Evolutionary conservation across 345 rosid genomes (phyloP).

Genomic region (Pugionium dolabratum): DNA sequence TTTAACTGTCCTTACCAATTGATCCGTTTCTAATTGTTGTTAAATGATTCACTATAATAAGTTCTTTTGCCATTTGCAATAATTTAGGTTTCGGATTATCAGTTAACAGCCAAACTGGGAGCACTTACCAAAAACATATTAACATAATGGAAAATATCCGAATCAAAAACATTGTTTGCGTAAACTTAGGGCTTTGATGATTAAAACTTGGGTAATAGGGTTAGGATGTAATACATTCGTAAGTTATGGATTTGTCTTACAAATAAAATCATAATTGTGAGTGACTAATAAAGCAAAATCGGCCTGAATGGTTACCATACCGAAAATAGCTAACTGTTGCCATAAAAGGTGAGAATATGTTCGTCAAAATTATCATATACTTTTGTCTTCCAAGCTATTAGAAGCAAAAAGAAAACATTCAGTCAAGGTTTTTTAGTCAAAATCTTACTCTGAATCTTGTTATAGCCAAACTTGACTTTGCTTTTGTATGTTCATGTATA

Average conservation of each 20-base stretch:
- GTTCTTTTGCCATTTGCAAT: slow-evolving; percentile 1
- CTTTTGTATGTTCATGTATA: slow-evolving; percentile 4
- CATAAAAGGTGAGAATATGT: background rate
- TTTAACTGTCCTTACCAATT: background rate
- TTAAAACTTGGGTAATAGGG: too few species aligned
- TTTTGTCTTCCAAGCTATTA: background rate
- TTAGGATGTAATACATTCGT: background rate
- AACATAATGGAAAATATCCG: background rate
- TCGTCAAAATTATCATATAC: background rate
- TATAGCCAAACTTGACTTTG: slow-evolving; percentile 37
- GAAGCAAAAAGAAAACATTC: background rate
- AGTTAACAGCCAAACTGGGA: background rate
- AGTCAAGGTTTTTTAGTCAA: slow-evolving; percentile 33
- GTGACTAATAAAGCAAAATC: background rate
- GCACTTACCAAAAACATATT: background rate
- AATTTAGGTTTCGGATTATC: slow-evolving; percentile 5
- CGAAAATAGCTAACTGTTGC: slow-evolving; percentile 3
- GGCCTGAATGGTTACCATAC: background rate
- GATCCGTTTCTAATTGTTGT: slow-evolving; percentile 2
- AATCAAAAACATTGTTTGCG: slow-evolving; percentile 1
- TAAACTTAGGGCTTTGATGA: background rate
- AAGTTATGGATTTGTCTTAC: background rate
- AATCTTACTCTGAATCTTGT: slow-evolving; percentile 27
- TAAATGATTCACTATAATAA: too few species aligned
- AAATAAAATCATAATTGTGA: too few species aligned